Conservation (phyloP, 768 basidiomycete species). For the Russula sp. region DNA sequence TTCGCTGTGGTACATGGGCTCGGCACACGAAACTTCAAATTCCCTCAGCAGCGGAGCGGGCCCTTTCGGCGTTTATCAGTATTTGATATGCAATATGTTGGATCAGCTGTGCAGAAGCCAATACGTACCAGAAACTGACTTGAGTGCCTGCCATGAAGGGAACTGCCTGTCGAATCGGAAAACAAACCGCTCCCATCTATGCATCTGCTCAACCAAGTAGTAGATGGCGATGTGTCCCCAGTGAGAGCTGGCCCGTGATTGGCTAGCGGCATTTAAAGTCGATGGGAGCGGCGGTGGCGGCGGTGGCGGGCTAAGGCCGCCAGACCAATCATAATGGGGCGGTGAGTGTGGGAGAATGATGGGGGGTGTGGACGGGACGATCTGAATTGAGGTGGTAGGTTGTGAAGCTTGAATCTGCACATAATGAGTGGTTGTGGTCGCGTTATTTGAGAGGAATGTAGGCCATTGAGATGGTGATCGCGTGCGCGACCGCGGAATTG, state of each 20-base stretch:
- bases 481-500: constrained; percentile 15
- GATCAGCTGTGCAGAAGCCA: not conserved
- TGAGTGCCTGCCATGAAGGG: constrained; percentile 63
- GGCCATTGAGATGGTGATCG: constrained; percentile 23
- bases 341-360: constrained; percentile 21
- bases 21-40: constrained; percentile 70
- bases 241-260: constrained; percentile 44
- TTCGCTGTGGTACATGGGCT: constrained; percentile 47
- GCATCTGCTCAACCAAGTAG: constrained; percentile 75
- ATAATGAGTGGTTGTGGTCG: constrained; percentile 23
- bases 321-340: constrained; percentile 19
- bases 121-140: constrained; percentile 58
- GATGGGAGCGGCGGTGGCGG: constrained; percentile 19
- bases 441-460: constrained; percentile 20
- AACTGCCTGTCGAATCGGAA: constrained; percentile 77
- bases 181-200: constrained; percentile 74
- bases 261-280: constrained; percentile 25
- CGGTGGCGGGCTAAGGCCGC: constrained; percentile 13
- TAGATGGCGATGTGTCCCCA: constrained; percentile 80
- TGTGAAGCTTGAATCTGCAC: constrained; percentile 22
- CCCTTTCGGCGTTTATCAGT: constrained; percentile 34
- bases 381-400: constrained; percentile 22
- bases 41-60: constrained; percentile 66
- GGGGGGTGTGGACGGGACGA: constrained; percentile 19
- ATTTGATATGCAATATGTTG: not conserved